Evolutionary conservation across 1,284 basidiomycete genomes (phyloP).

Genomic region (Apiotrichum gracile): DNA sequence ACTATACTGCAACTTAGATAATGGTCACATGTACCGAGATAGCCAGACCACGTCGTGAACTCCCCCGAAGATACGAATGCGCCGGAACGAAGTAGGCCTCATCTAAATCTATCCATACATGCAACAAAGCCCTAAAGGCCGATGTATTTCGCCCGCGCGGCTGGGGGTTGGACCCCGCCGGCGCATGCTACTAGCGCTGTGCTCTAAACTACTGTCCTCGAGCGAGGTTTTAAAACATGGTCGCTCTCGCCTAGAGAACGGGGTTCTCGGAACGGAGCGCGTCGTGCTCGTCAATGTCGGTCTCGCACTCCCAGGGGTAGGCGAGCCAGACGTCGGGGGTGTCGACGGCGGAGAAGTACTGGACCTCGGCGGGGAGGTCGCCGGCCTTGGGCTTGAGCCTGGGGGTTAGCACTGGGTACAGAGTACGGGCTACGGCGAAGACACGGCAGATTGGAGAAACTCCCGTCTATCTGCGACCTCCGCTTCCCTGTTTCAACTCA

Average conservation of each 20-base stretch:
- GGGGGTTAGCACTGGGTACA: no score
- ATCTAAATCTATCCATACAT: conserved; percentile 5
- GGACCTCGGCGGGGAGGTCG: conserved; percentile 54
- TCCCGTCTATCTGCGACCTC: no score
- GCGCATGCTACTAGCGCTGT: background rate
- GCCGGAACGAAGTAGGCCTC: background rate
- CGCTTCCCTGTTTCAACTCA: no score
- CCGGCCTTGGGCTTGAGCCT: conserved; percentile 72
- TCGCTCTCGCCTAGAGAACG: background rate
- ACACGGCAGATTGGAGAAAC: no score
- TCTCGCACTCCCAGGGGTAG: conserved; percentile 47
- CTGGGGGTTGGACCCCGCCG: background rate
- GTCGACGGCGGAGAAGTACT: conserved; percentile 47
- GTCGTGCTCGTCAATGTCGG: conserved; percentile 43
- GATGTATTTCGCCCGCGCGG: background rate
- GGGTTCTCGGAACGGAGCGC: conserved; percentile 31
- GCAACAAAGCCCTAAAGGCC: conserved; percentile 1
- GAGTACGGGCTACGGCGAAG: no score
- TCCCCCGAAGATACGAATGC: no score
- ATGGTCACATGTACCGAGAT: no score
- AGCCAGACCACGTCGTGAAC: no score
- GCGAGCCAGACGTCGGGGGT: conserved; percentile 48
- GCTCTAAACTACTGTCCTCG: background rate
- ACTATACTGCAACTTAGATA: background rate
- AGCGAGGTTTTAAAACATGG: background rate